These are phyloP conservation scores for Ustilaginoidea virens DNA, from an alignment of 2,329 filamentous ascomycete genomes.

Conservation along the genomic window DNA sequence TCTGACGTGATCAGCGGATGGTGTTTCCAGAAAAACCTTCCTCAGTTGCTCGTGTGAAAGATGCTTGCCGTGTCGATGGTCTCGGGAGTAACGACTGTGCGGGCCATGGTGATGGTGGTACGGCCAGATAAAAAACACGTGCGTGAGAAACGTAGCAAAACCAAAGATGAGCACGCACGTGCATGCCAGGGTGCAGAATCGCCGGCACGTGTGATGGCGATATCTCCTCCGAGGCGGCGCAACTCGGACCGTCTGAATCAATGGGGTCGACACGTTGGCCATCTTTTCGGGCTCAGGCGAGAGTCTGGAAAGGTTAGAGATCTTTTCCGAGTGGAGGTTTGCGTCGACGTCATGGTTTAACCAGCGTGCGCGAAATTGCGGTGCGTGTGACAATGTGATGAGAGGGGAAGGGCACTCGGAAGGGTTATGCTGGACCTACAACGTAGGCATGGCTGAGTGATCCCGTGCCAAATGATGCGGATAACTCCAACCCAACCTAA, in stretches of 20 bases:
- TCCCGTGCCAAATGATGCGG: no score
- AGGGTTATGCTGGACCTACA: no score
- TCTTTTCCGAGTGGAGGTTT: no score
- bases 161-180: conserved; percentile 37
- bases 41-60: conserved; percentile 34
- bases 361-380: no score
- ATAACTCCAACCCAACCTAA: no score
- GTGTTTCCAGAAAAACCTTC: conserved; percentile 41
- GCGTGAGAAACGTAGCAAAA: conserved; percentile 32
- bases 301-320: conserved; percentile 4
- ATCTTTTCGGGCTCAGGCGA: conserved; percentile 14
- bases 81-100: conserved; percentile 13
- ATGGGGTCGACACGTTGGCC: conserved; percentile 44
- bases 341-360: no score
- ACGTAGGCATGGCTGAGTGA: no score
- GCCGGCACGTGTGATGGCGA: conserved; percentile 43
- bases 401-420: no score
- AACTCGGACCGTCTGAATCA: conserved; percentile 48
- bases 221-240: conserved; percentile 37
- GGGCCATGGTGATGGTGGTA: conserved; percentile 17
- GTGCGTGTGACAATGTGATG: no score
- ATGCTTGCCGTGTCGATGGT: conserved; percentile 11
- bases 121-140: conserved; percentile 27
- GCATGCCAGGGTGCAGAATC: conserved; percentile 49
- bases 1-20: conserved; percentile 37